These are phyloP conservation scores for Yarrowia bubula DNA, from an alignment of 805 yeast genomes.

Conservation along the genomic window DNA sequence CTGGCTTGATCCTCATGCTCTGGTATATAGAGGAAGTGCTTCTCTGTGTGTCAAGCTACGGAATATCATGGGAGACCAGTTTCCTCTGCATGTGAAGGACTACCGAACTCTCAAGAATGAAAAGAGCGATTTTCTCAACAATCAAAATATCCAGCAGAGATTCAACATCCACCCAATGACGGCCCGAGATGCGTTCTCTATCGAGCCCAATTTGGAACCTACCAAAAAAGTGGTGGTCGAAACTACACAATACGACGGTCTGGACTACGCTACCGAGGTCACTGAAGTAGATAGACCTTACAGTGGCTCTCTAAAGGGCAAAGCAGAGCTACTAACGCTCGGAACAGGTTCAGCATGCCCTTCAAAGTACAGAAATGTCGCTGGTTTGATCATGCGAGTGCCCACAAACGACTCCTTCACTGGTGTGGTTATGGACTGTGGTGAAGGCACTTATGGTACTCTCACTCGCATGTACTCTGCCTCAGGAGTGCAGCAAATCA, in stretches of 20 bases:
- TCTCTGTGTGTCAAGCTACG: constrained; percentile 35
- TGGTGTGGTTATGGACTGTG: constrained; percentile 78
- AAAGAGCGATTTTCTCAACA: neutral
- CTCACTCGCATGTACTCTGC: constrained; percentile 60
- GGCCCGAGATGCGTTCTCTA: neutral
- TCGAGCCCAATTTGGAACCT: neutral
- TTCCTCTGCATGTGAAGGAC: constrained; percentile 27
- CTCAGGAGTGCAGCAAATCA: constrained; percentile 44
- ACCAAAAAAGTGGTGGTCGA: too few relatives aligned
- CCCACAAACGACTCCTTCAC: constrained; percentile 44
- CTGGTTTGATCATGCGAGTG: constrained; percentile 71
- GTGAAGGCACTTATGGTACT: constrained; percentile 84
- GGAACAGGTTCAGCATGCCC: constrained; percentile 97
- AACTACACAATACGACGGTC: neutral
- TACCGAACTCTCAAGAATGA: neutral
- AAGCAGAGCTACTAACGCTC: constrained; percentile 60
- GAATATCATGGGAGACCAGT: constrained; percentile 37
- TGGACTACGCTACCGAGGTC: neutral
- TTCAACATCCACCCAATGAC: neutral
- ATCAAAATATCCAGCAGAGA: neutral
- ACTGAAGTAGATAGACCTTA: neutral
- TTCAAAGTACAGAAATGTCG: constrained; percentile 77
- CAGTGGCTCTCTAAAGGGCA: neutral
- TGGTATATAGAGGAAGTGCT: constrained; percentile 59
- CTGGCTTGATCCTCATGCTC: constrained; percentile 55